phyloP scores from a whole-genome alignment of 768 basidiomycete genomes.

The Russula earlei region DNA sequence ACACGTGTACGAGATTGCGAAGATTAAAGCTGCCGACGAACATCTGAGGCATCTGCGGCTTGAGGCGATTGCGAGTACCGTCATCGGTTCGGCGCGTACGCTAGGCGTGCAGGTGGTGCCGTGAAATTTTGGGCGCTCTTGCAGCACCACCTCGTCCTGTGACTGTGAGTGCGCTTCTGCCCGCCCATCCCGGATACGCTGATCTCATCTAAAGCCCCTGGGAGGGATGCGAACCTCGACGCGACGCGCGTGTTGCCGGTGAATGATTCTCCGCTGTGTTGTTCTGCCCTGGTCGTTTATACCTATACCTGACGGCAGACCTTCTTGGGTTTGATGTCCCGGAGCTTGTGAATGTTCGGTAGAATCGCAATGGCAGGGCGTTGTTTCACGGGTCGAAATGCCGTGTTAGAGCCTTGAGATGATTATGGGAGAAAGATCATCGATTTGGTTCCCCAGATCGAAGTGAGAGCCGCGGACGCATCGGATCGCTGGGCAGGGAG shows the following conservation, averaged over 20 bases:
- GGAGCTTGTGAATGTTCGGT: conserved; percentile 20
- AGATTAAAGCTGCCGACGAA: conserved; percentile 88
- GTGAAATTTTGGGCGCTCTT: conserved; percentile 33
- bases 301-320: conserved; percentile 14
- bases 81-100: conserved; percentile 82
- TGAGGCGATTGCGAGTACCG: conserved; percentile 79
- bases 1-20: conserved; percentile 97
- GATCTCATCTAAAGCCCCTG: conserved; percentile 9
- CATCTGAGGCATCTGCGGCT: conserved; percentile 80
- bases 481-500: conserved; percentile 9
- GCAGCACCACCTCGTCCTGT: conserved; percentile 5
- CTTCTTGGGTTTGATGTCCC: conserved; percentile 18
- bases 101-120: conserved; percentile 87
- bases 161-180: conserved; percentile 8
- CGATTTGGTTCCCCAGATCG: conserved; percentile 19
- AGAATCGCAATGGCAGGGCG: conserved; percentile 17
- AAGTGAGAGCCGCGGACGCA: conserved; percentile 18
- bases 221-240: not conserved
- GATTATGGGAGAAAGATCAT: conserved; percentile 19
- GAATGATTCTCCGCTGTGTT: conserved; percentile 3
- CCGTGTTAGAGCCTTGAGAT: conserved; percentile 18
- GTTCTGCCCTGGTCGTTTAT: conserved; percentile 14
- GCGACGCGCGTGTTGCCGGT: conserved; percentile 14
- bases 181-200: conserved; percentile 6
- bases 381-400: conserved; percentile 12